These are phyloP conservation scores for Lecanicillium sp. DNA, from an alignment of 2,329 filamentous ascomycete species.

Conservation along the genomic window DNA sequence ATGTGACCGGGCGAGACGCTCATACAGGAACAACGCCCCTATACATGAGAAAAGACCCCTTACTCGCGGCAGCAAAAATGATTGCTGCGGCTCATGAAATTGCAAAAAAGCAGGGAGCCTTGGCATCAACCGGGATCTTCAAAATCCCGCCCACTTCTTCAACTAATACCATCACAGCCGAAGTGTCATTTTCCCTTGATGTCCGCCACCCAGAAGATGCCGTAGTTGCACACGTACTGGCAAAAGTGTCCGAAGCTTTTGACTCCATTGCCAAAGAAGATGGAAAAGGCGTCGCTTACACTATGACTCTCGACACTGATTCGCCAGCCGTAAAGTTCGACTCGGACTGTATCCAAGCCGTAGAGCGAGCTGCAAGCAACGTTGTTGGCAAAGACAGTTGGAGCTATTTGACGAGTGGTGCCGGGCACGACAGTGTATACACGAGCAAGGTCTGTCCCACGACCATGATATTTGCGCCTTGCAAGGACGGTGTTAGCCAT, in stretches of 20 bases:
- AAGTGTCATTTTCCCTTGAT: constrained; percentile 59
- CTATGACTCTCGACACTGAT: constrained; percentile 53
- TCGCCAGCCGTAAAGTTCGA: constrained; percentile 55
- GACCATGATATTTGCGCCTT: constrained; percentile 30
- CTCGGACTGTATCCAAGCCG: constrained; percentile 55
- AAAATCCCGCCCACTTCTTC: constrained; percentile 47
- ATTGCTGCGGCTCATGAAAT: constrained; percentile 19
- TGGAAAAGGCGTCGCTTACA: constrained; percentile 32
- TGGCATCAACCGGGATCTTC: constrained; percentile 24
- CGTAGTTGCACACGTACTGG: constrained; percentile 38
- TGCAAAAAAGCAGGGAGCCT: constrained; percentile 16
- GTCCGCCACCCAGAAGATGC: constrained; percentile 50
- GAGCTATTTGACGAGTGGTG: constrained; percentile 26
- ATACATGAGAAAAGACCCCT: constrained; percentile 22
- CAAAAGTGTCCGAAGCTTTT: constrained; percentile 16
- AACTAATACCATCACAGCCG: constrained; percentile 63
- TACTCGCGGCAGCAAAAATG: constrained; percentile 26
- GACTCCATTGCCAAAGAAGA: constrained; percentile 15
- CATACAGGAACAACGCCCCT: constrained; percentile 25
- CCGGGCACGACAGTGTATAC: constrained; percentile 29
- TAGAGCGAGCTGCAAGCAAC: constrained; percentile 46
- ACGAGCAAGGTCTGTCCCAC: constrained; percentile 24
- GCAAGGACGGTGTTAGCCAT: constrained; percentile 27
- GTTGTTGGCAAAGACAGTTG: constrained; percentile 38
- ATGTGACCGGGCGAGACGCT: constrained; percentile 19